phyloP scores from a whole-genome alignment of 2,329 filamentous ascomycete genomes.

The Aureobasidium melanogenum region DNA sequence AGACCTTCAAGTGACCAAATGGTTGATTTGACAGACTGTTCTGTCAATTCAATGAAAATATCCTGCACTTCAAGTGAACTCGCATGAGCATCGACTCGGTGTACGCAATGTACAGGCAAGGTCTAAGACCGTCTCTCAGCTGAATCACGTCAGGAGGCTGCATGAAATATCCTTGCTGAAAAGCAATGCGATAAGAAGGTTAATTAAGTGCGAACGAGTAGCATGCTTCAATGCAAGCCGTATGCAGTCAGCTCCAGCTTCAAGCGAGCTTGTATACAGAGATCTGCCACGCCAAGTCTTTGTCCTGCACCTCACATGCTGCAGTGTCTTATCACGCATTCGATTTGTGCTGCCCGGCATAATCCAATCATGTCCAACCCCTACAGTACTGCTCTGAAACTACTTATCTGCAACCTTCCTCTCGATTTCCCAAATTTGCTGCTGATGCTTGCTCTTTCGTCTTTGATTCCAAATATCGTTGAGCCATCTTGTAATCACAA shows the following conservation, averaged over 20 bases:
- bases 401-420: not conserved
- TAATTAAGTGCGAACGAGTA: not conserved
- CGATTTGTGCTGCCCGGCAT: not conserved
- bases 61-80: not conserved
- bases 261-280: not conserved
- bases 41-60: not conserved
- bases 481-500: not conserved
- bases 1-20: no score
- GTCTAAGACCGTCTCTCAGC: not conserved
- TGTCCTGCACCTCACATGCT: not conserved
- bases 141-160: not conserved
- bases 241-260: not conserved
- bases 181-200: not conserved
- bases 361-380: not conserved
- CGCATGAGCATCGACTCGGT: not conserved
- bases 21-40: not conserved
- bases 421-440: not conserved
- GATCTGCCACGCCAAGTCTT: conserved; percentile 4
- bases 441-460: not conserved
- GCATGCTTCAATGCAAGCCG: not conserved
- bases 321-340: not conserved
- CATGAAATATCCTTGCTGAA: not conserved
- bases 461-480: not conserved
- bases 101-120: not conserved
- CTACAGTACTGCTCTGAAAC: not conserved